phyloP scores from a whole-genome alignment of 495 filamentous ascomycete genomes.

The Lasiosphaeriaceae sp. region DNA sequence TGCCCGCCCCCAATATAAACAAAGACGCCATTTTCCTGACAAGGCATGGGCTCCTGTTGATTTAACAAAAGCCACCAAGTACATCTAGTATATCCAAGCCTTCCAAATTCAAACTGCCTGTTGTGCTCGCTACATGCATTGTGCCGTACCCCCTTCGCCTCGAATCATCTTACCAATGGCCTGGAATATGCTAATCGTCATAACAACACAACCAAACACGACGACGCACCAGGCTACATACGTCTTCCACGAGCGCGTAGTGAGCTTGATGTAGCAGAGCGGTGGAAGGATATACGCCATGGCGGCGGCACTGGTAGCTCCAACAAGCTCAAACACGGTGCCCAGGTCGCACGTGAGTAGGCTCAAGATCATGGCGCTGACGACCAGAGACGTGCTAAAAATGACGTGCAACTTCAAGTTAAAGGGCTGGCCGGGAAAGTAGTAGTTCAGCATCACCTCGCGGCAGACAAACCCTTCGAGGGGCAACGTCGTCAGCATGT shows the following conservation, averaged over 20 bases:
- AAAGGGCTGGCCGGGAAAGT: slow-evolving; percentile 72
- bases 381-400: slow-evolving; percentile 74
- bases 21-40: no score
- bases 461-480: slow-evolving; percentile 96
- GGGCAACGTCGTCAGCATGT: slow-evolving; percentile 96
- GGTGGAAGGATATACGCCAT: slow-evolving; percentile 95
- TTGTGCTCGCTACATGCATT: slow-evolving; percentile 10
- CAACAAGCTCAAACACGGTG: slow-evolving; percentile 90
- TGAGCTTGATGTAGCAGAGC: slow-evolving; percentile 90
- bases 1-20: no score
- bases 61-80: no score
- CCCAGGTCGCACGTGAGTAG: slow-evolving; percentile 90
- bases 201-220: slow-evolving; percentile 75
- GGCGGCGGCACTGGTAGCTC: slow-evolving; percentile 88
- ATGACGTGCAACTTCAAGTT: slow-evolving; percentile 80
- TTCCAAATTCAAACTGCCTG: no score
- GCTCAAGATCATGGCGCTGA: slow-evolving; percentile 70
- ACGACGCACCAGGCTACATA: slow-evolving; percentile 65
- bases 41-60: no score
- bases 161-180: slow-evolving; percentile 62
- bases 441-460: slow-evolving; percentile 94
- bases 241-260: slow-evolving; percentile 70
- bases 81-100: no score
- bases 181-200: slow-evolving; percentile 77
- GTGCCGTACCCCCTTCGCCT: slow-evolving; percentile 25